Evolutionary conservation across 192 early-diverging fungal species (phyloP).

Genomic region (Mortierella claussenii): DNA sequence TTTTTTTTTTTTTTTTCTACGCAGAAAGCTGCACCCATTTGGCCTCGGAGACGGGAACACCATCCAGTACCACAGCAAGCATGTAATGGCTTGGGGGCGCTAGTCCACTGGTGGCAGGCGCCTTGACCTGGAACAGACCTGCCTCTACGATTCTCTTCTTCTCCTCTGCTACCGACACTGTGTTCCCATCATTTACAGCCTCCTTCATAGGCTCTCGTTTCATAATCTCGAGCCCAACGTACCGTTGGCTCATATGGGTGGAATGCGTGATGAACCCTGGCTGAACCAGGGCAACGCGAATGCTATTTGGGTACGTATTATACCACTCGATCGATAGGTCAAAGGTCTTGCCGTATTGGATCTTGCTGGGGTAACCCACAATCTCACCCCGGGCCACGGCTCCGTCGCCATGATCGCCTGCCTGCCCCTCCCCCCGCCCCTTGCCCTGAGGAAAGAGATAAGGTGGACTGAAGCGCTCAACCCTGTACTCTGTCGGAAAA

Average conservation of each 20-base stretch:
- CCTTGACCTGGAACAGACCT: conserved; percentile 31
- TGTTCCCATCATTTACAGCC: not conserved
- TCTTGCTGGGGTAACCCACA: conserved; percentile 17
- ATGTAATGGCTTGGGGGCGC: conserved; percentile 46
- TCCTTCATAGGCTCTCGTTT: conserved; percentile 13
- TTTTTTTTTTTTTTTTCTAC: conserved; percentile 12
- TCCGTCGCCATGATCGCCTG: no score
- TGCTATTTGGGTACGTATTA: conserved; percentile 26
- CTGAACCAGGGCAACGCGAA: conserved; percentile 57
- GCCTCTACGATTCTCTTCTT: conserved; percentile 6
- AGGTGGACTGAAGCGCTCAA: conserved; percentile 65
- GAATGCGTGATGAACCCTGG: conserved; percentile 65
- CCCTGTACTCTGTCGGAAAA: conserved; percentile 61
- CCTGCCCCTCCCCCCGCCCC: not conserved
- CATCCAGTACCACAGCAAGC: conserved; percentile 39
- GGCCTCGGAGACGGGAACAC: conserved; percentile 40
- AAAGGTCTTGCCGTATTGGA: conserved; percentile 38
- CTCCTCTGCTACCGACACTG: not conserved
- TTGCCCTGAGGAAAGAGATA: conserved; percentile 54
- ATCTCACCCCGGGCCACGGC: conserved; percentile 35
- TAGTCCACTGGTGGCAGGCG: conserved; percentile 30
- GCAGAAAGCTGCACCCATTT: conserved; percentile 41
- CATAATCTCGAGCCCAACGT: conserved; percentile 50
- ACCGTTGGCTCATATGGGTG: conserved; percentile 63
- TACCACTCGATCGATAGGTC: conserved; percentile 24